phyloP scores from a whole-genome alignment of 768 basidiomycete species.

The Boletus rex-veris region DNA sequence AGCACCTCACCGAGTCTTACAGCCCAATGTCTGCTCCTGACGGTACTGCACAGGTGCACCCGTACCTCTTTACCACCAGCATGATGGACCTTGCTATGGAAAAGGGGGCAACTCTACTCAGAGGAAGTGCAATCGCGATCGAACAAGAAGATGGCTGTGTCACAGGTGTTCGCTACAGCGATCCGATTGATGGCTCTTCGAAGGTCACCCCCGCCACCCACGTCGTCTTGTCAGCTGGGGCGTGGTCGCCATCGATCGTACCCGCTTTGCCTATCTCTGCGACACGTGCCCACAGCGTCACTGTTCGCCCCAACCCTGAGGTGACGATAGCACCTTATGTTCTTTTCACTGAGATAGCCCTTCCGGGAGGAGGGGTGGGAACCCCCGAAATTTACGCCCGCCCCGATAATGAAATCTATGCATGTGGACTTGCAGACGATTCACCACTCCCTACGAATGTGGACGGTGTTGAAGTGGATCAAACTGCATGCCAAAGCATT shows the following conservation, averaged over 20 bases:
- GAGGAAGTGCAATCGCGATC: conserved; percentile 46
- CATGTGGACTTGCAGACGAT: conserved; percentile 78
- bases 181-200: conserved; percentile 17
- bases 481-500: conserved; percentile 52
- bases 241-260: conserved; percentile 72
- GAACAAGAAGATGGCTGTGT: conserved; percentile 42
- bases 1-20: conserved; percentile 58
- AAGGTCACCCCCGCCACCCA: conserved; percentile 55
- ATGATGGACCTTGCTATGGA: conserved; percentile 65
- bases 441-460: conserved; percentile 64
- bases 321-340: conserved; percentile 66
- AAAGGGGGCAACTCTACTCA: conserved; percentile 47
- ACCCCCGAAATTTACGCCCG: conserved; percentile 73
- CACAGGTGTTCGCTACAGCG: conserved; percentile 44
- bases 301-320: conserved; percentile 47
- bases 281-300: conserved; percentile 72
- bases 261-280: conserved; percentile 55
- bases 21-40: conserved; percentile 47
- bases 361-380: conserved; percentile 32
- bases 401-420: conserved; percentile 66
- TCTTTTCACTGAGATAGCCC: conserved; percentile 74
- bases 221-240: conserved; percentile 78
- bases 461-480: conserved; percentile 65
- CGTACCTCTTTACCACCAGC: conserved; percentile 66
- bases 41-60: conserved; percentile 75